Conservation (phyloP, 2,329 filamentous ascomycete genomes). For the Colletotrichum limetticola region DNA sequence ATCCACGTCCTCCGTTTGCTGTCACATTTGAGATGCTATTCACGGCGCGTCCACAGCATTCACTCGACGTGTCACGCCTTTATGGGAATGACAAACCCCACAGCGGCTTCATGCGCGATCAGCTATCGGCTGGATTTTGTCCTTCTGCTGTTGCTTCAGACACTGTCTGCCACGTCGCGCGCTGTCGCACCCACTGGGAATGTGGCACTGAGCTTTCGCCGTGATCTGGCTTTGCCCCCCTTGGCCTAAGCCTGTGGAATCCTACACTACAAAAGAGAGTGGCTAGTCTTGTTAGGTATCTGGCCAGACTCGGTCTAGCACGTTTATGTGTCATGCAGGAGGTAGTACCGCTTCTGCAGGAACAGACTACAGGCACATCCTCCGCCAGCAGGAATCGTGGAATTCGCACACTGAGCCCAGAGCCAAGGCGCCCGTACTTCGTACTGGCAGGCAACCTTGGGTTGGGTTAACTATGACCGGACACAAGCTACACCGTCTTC, state of each 20-base stretch:
- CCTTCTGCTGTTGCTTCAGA: constrained; percentile 16
- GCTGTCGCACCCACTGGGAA: neutral
- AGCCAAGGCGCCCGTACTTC: neutral
- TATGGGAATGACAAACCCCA: neutral
- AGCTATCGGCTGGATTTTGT: constrained; percentile 1
- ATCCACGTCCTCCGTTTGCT: neutral
- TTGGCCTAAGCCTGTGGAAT: neutral
- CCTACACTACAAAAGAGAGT: neutral
- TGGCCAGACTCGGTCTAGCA: neutral
- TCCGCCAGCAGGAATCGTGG: neutral
- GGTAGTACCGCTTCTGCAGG: constrained; percentile 23
- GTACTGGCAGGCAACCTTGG: neutral
- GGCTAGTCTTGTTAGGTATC: neutral
- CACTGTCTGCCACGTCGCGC: constrained; percentile 23
- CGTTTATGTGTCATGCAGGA: constrained; percentile 32
- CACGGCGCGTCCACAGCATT: constrained; percentile 2
- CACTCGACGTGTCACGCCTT: constrained; percentile 2
- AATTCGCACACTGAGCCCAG: neutral
- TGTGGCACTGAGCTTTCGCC: neutral
- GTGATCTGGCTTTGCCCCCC: neutral
- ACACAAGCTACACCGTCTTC: neutral
- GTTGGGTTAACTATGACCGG: neutral
- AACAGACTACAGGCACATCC: constrained; percentile 9
- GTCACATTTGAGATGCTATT: constrained; percentile 19
- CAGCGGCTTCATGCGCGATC: neutral